Evolutionary conservation across 2,329 filamentous ascomycete species (phyloP).

Genomic region (Colletotrichum liaoningense): DNA sequence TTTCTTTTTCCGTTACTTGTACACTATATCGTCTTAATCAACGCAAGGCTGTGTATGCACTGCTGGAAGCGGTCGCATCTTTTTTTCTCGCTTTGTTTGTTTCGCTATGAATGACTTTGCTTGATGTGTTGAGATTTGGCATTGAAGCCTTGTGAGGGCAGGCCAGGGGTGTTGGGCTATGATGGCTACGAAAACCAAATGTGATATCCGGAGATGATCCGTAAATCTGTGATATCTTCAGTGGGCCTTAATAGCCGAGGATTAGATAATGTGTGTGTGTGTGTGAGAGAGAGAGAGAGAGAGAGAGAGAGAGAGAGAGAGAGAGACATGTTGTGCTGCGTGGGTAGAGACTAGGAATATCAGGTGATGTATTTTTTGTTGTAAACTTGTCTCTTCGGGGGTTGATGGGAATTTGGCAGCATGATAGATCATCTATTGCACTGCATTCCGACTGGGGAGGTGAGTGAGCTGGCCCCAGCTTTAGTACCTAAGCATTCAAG

Average conservation of each 20-base stretch:
- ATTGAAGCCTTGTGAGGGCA: background rate
- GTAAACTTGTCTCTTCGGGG: too few relatives aligned
- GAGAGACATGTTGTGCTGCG: background rate
- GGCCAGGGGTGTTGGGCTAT: background rate
- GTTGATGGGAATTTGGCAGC: too few relatives aligned
- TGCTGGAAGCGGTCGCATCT: conserved; percentile 30
- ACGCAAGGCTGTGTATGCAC: conserved; percentile 16
- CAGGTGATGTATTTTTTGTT: conserved; percentile 1
- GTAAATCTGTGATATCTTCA: background rate
- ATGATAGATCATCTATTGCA: conserved; percentile 10
- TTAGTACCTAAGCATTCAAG: too few relatives aligned
- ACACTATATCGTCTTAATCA: conserved; percentile 32
- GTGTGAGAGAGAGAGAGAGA: background rate
- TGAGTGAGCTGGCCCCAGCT: background rate
- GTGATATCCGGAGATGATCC: background rate
- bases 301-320: background rate
- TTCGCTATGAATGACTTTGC: background rate
- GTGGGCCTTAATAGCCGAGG: background rate
- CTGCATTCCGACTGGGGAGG: conserved; percentile 2
- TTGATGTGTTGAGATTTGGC: background rate
- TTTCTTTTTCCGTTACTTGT: conserved; percentile 17
- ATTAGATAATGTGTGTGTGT: background rate
- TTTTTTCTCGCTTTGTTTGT: conserved; percentile 4
- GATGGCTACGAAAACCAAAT: background rate
- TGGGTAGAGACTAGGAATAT: background rate